Percentiles rank a stretch among this genome's conserved stretches.
Evolutionary conservation across 495 filamentous ascomycete species (phyloP).

Genomic region (Penicillium simplicissimum): DNA sequence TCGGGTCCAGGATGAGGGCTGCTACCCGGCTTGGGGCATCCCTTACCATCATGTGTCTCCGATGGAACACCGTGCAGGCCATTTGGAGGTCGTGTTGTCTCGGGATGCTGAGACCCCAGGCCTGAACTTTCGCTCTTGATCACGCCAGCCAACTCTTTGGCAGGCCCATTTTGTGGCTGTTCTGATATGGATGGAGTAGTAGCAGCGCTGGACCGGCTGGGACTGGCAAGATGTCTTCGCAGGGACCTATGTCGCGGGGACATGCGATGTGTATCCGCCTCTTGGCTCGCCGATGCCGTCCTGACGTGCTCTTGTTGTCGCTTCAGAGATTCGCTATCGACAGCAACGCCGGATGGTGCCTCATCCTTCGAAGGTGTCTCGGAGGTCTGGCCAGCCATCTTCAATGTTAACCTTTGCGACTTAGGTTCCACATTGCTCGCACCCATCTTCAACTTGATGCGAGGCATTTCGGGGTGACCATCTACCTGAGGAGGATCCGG

Average conservation of each 20-base stretch:
- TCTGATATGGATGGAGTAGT: slow-evolving; percentile 25
- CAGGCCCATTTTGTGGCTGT: slow-evolving; percentile 11
- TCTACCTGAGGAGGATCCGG: slow-evolving; percentile 68
- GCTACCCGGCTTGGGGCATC: background rate
- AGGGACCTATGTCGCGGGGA: slow-evolving; percentile 25
- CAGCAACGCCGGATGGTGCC: slow-evolving; percentile 41
- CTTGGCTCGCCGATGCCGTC: slow-evolving; percentile 45
- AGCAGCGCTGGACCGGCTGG: slow-evolving; percentile 22
- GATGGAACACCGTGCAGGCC: background rate
- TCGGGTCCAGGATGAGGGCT: background rate
- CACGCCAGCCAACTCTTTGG: slow-evolving; percentile 1
- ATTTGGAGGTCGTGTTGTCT: slow-evolving; percentile 21
- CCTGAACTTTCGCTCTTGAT: slow-evolving; percentile 20
- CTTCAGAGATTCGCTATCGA: slow-evolving; percentile 52
- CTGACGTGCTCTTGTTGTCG: slow-evolving; percentile 50
- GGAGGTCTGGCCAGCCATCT: slow-evolving; percentile 40
- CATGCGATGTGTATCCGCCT: slow-evolving; percentile 24
- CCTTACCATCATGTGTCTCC: slow-evolving; percentile 21
- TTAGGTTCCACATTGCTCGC: slow-evolving; percentile 57
- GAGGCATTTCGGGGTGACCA: slow-evolving; percentile 34
- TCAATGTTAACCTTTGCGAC: slow-evolving; percentile 39
- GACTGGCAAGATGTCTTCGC: slow-evolving; percentile 20
- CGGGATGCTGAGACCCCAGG: slow-evolving; percentile 20
- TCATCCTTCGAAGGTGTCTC: slow-evolving; percentile 32
- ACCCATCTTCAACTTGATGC: slow-evolving; percentile 70